Base-by-base conservation (phyloP, 2,329 filamentous ascomycete species). In the Colletotrichum limetticola region DNA sequence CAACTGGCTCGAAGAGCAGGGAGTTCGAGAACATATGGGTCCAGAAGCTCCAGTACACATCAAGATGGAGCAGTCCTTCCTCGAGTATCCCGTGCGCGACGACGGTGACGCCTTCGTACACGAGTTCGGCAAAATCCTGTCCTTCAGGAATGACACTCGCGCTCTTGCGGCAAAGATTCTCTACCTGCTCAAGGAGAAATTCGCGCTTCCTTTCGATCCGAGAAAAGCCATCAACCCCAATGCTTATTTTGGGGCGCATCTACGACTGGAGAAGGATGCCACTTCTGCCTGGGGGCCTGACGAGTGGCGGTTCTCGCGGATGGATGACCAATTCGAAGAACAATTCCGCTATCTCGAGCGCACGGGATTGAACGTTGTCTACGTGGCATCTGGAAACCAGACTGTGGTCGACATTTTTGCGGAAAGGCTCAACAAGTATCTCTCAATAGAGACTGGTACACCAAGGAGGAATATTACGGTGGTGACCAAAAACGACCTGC, bases 71-170 rank as follows among this genome's bases (percentile, higher is more conserved):
- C 82, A 82, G 71, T 80, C 80, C 0, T 83, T 81, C 67, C 79
- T 83, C 55, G 79, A 83, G 59, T 84, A 83, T 63, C 82, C 82
- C 11, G 79, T 80, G 4, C 77, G 76, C 56, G 78, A 78, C 58
- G 82, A 84, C 74, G 82, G 82, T 46, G 74, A 76, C 56, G 76
- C 74, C 14, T 80, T 84, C 35, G 80, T 78, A 1, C 76, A 76
- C 75, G 77, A 79, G 67, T 81, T 80, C 66, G 80, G 80, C 76
- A 81, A 81, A 76, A 76, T 81, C 60, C 65, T 81, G 19, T 80
- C 79, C 9, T 81, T 81, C 68, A 78, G 80, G 7, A 75, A 74
- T 62, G 79, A 81, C 64, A 79, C 79, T 3, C 78, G 78, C 53
- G 77, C 71, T 4, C 72, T 81, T 11, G 78, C 80, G 0, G 80